These are phyloP conservation scores for Eimeria acervulina DNA, from an alignment of 169 alveolate genomes.

Conservation along the genomic window DNA sequence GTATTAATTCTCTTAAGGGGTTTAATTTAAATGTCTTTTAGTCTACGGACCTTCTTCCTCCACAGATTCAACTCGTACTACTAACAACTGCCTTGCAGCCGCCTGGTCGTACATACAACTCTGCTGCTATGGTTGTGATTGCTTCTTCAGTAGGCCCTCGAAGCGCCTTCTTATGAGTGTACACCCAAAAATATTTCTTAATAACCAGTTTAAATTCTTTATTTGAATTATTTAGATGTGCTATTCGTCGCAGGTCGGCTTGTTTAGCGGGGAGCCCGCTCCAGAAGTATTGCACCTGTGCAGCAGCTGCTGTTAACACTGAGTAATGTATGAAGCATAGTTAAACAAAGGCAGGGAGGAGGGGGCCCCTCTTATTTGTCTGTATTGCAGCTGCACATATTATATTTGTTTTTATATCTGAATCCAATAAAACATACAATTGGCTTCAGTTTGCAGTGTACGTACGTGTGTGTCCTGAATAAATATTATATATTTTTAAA, in stretches of 20 bases:
- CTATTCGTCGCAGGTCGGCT: not conserved
- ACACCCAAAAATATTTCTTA: not conserved
- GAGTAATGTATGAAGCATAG: too few species aligned
- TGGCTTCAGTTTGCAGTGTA: not conserved
- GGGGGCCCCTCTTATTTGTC: not conserved
- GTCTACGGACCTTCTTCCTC: not conserved
- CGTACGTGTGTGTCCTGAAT: not conserved
- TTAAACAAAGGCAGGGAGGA: too few species aligned
- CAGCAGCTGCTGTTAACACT: not conserved
- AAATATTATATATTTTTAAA: not conserved
- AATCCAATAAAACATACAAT: not conserved
- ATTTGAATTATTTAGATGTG: not conserved
- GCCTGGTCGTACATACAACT: not conserved
- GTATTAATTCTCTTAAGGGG: not conserved
- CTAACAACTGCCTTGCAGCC: not conserved
- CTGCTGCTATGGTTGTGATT: not conserved
- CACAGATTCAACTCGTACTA: not conserved
- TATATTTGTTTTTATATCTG: too few species aligned
- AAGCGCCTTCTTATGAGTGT: not conserved
- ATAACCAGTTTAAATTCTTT: not conserved
- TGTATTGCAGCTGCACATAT: not conserved
- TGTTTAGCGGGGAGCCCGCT: not conserved
- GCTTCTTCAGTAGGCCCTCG: too few species aligned
- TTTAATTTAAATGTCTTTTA: not conserved
- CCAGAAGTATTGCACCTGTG: slow-evolving; percentile 38